phyloP scores from a whole-genome alignment of 2,329 filamentous ascomycete species.

The Claviceps cyperi region DNA sequence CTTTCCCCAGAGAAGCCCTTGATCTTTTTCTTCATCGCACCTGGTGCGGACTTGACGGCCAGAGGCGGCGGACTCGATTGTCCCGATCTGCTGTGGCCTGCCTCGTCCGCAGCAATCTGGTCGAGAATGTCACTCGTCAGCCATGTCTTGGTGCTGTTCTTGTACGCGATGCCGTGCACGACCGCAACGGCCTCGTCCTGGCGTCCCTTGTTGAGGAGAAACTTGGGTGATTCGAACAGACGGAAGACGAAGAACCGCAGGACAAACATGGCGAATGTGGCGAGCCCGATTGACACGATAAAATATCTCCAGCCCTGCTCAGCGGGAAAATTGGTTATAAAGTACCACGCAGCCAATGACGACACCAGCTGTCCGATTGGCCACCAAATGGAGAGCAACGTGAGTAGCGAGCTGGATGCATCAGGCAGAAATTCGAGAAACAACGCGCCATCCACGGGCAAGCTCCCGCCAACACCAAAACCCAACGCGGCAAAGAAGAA shows the following conservation, averaged over 20 bases:
- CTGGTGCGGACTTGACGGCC: slow-evolving; percentile 11
- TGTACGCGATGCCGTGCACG: slow-evolving; percentile 61
- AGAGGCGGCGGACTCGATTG: slow-evolving; percentile 7
- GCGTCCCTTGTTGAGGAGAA: slow-evolving; percentile 58
- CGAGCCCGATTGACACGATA: slow-evolving; percentile 52
- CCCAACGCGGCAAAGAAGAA: slow-evolving; percentile 46
- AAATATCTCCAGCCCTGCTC: slow-evolving; percentile 68
- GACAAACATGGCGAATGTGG: slow-evolving; percentile 65
- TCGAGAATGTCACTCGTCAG: slow-evolving; percentile 57
- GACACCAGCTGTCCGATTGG: slow-evolving; percentile 66
- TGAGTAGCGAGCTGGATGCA: slow-evolving; percentile 57
- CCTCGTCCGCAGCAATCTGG: slow-evolving; percentile 32
- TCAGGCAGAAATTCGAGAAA: slow-evolving; percentile 76
- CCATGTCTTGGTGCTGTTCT: slow-evolving; percentile 58
- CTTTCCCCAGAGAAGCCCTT: slow-evolving; percentile 52
- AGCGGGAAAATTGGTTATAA: slow-evolving; percentile 52
- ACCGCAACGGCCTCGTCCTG: slow-evolving; percentile 69
- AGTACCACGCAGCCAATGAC: slow-evolving; percentile 60
- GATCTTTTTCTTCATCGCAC: slow-evolving; percentile 43
- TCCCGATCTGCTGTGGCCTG: slow-evolving; percentile 15
- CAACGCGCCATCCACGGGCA: slow-evolving; percentile 65
- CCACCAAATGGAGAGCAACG: slow-evolving; percentile 78
- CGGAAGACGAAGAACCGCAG: slow-evolving; percentile 68
- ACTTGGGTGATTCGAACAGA: slow-evolving; percentile 77
- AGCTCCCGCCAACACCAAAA: slow-evolving; percentile 59